Base-by-base conservation (phyloP, 2,329 filamentous ascomycete species). In the Pseudocercospora musae region DNA sequence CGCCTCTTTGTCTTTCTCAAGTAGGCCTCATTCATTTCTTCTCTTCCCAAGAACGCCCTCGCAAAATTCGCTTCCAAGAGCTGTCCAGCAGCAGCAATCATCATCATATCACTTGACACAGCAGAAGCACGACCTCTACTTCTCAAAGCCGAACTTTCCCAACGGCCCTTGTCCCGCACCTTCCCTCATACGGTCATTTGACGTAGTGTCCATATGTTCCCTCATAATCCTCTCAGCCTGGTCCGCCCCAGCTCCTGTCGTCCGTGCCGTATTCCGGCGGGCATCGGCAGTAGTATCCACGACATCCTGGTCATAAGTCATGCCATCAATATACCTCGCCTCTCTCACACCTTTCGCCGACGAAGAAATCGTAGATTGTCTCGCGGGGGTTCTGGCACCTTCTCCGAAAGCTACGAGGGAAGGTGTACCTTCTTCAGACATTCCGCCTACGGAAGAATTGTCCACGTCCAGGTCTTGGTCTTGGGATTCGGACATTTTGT, bases 381-480 rank as follows among this genome's bases (percentile, higher is more conserved):
- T 71, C 11, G 80, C 80, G 20, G 81, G 80, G n/a, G 81, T 82
- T 61, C 80, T 74, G 9, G 94, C 93, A 33, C 93, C 94, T 75
- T 97, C 93, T 55, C 94, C 94, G 70, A 97, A 97, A 0, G 90
- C 94, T 9, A 97, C 94, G 5, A 97, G 82, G 66, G 89, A 94
- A 2, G 89, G 91, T 57, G 87, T 88, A 7, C 88, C 89, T 71
- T 96, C 92, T 70, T 96, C 92, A 70, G 90, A 94, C 83, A 95
- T 89, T 62, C 89, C 90, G 68, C 91, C 90, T 56, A 88, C 85
- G 65, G 86, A 87, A 27, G 87, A 87, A 13, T 77, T 79, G 60
- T 82, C 80, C 65, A 75, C 71, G 8, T 76, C 74, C 73, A 75
- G 72, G 18, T 54, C 52, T 37, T 40, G 29, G 55, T 75, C 75